Base-by-base conservation (phyloP, 805 yeast species). In the Candida maris region DNA sequence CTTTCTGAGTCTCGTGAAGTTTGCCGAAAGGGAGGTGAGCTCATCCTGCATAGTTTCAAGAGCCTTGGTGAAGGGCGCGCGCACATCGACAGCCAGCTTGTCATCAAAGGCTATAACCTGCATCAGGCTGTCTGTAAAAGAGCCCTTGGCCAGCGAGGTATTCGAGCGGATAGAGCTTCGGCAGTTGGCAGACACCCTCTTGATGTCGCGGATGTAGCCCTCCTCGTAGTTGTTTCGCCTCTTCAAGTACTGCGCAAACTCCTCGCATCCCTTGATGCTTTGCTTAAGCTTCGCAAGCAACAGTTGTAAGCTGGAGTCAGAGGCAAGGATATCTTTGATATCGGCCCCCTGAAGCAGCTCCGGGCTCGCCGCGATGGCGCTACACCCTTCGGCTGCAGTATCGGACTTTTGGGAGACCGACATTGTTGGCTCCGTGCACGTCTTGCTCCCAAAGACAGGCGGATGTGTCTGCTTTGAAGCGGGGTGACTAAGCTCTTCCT, bases 11-110 rank as follows among this genome's bases (percentile, higher is more conserved):
- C 83, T 75, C 8, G 85, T 71, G 45, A 88, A 77, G 3, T 87
- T 77, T 14, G 76, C 69, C 13, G 85, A 70, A 43, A 93, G 68
- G 0, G 95, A 80, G 10, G 67, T 61, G 40, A 93, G 65, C 59
- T 93, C 97, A 50, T 85, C 95, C 51, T 80, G 77, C 87, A 93
- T 93, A 25, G 78, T 80, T 48, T 77, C 81, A 52, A 93, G 66
- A 1, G 93, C 88, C 32, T 79, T 79, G 22, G 85, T 83, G 61
- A 80, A 89, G 5, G 89, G 78, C 27, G 73, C 68, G 12, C 88
- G 85, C 10, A 86, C 94, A 32, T 72, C 75, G 10, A 74, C 71
- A 38, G 53, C 59, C 28, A 85, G 61, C 45, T 80, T 78, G 44
- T 89, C 96, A 59, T 89, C 96, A 48, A 81, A 77, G 43, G 75